Evolutionary conservation across 768 basidiomycete genomes (phyloP), one percentile per base, ranked within the genome.

Genomic region (Pulveroboletus sp.): DNA sequence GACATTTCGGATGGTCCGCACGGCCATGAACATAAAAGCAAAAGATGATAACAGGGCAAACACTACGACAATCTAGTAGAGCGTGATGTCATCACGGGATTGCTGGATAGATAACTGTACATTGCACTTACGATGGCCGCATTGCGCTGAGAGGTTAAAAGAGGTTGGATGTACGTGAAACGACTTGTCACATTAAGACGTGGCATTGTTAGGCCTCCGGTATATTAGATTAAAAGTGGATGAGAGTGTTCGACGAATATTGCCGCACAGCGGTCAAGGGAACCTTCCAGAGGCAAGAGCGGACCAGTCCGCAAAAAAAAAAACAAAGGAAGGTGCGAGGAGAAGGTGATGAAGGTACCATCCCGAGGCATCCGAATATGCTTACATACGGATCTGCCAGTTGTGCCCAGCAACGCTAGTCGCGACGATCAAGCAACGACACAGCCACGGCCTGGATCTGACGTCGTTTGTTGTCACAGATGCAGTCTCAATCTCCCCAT

Each of bases 1-100:
- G 35, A 71, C 76, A 36, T 82, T 64, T 69, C 75, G 82, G 40
- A 72, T 51, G 32, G 76, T 69, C 49, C 81, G 76, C 25, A 73
- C 46, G 46, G 69, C 69, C 42, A 85, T 75, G 13, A 75, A 76
- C 17, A 72, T 56, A 34, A 87, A 63, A 5, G 80, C 81, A 29
- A 80, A 47, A 17, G 78, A 65, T 9, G 84, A 82, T 25, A 83
- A 58, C 37, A 78, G 49, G 16, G 83, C 78, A 57, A 85, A 80
- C 19, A 69, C 66, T 48, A 76, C 74, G 50, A 81, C 73, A 45
- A 73, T 71, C 71, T 75, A 49, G 2, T 75, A 49, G 2, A 24
- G 40, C 10, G 24, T 5, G 32, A 33, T 14, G 14, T 51, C 25
- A 40, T 39, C 7, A 44, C 12, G 11, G 27, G 29, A 27, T 34